phyloP scores from a whole-genome alignment of 345 rosid species.

The Trapa bicornis region DNA sequence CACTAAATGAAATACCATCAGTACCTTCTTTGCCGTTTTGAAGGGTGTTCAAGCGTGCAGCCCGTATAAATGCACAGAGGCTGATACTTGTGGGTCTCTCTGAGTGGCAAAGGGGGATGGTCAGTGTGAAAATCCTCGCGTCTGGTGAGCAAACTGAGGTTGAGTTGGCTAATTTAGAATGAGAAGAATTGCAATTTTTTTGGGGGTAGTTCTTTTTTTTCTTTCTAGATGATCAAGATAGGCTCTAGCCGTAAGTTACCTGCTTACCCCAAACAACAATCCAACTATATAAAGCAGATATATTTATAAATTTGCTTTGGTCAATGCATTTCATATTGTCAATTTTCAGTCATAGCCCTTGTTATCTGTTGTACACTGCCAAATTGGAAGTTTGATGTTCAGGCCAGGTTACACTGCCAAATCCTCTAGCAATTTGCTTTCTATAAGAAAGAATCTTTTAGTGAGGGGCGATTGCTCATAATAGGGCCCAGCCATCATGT shows the following conservation, averaged over 20 bases:
- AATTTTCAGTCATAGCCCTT: neutral
- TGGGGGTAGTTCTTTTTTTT: neutral
- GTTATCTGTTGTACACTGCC: neutral
- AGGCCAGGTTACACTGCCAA: neutral
- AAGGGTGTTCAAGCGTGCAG: constrained; percentile 92
- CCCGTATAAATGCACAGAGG: constrained; percentile 60
- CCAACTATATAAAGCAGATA: neutral
- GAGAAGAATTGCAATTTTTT: constrained; percentile 1
- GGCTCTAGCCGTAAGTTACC: constrained; percentile 2
- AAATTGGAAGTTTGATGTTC: neutral
- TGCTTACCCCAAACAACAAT: neutral
- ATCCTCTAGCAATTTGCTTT: neutral
- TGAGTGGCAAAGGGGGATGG: constrained; percentile 81
- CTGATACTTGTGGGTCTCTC: constrained; percentile 62
- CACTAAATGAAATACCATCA: neutral
- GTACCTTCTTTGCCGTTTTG: neutral
- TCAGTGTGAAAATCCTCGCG: constrained; percentile 63
- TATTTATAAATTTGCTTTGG: neutral
- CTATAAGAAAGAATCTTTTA: neutral
- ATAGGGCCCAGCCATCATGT: neutral
- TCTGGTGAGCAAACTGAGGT: constrained; percentile 66
- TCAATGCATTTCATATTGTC: neutral
- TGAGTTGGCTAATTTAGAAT: constrained; percentile 57
- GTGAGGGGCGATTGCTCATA: neutral
- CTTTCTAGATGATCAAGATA: neutral